Base-by-base conservation (phyloP, 768 basidiomycete species). In the Clathrus columnatus region DNA sequence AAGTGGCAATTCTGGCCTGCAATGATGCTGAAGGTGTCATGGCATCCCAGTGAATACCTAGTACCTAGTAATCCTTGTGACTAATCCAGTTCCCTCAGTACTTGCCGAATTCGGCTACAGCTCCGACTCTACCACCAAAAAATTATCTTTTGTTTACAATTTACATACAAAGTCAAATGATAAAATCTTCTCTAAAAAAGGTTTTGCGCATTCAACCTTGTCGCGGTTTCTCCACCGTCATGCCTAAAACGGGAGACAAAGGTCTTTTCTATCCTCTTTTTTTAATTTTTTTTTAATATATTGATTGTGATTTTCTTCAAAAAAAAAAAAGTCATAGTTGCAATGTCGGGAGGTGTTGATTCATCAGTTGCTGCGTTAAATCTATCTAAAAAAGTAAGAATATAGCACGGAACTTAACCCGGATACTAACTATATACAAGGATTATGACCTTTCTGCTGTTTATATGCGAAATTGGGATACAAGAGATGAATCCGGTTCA, bases 401-500 rank as follows among this genome's bases (percentile, higher is more conserved):
- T 11, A 36, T 36, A 27, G 32, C 14, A 16, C 42, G 26, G 21
- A 2, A 18, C 24, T 21, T 32, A n/a, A 14, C 29, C 36, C 23
- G 24, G 43, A 18, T 14, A 42, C 30, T 43, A 36, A 51, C 48
- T 24, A 20, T 41, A 7, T 5, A 42, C 21, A 44, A 91, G 86
- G 84, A 87, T 58, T 87, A 82, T 60, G 83, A 92, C 63, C 74
- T 95, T 1, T 86, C 87, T 41, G 91, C 91, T 4, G 78, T 96
- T 0, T 97, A 85, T 68, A 98, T 98, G 94, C 80, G 91, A 20
- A 97, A 98, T 57, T 98, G 94, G 94, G 88, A 91, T 62, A 86
- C 85, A 2, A 76, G 84, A 41, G 88, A 92, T 63, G 91, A 93
- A 69, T 81, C 75, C 23, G 85, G 80, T 17, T 78, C 82, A 0